Conservation (phyloP, 2,329 filamentous ascomycete species). For the Plenodomus biglobosus region DNA sequence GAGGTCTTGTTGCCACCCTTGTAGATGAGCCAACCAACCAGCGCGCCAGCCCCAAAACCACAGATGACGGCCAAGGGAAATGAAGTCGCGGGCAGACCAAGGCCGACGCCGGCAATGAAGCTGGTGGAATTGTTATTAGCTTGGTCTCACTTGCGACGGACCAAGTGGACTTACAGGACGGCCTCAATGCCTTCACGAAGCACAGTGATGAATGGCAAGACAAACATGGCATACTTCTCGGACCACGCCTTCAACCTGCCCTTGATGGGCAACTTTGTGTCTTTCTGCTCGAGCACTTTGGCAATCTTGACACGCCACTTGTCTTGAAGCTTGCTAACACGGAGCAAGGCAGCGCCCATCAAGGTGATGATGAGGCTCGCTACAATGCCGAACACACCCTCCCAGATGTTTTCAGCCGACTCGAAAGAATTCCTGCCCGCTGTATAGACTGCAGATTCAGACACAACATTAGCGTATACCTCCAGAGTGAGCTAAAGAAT, state of each 20-base stretch:
- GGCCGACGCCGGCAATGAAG: constrained; percentile 81
- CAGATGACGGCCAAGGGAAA: constrained; percentile 76
- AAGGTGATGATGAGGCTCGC: constrained; percentile 78
- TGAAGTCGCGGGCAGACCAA: constrained; percentile 71
- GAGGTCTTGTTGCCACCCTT: constrained; percentile 67
- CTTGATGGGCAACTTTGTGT: constrained; percentile 43
- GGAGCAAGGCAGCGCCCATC: constrained; percentile 77
- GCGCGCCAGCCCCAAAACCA: constrained; percentile 66
- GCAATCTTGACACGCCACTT: constrained; percentile 87
- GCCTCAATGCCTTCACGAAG: constrained; percentile 83
- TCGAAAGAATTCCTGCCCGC: constrained; percentile 69
- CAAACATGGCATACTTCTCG: constrained; percentile 84
- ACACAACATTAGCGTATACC: too few relatives aligned
- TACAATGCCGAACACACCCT: constrained; percentile 74
- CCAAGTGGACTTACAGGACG: constrained; percentile 56
- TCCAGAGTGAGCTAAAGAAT: too few relatives aligned
- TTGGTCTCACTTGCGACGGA: neutral
- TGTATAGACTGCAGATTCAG: constrained; percentile 60
- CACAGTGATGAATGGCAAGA: constrained; percentile 85
- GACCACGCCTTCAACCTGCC: constrained; percentile 62
- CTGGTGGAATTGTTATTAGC: constrained; percentile 4
- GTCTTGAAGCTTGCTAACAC: constrained; percentile 78
- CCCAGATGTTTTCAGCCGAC: constrained; percentile 73
- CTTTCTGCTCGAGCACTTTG: constrained; percentile 63
- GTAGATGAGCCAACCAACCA: constrained; percentile 76